Percentiles rank a stretch among this genome's conserved stretches.
Conservation (phyloP, 2,329 filamentous ascomycete genomes). For the Cercospora canescens region DNA sequence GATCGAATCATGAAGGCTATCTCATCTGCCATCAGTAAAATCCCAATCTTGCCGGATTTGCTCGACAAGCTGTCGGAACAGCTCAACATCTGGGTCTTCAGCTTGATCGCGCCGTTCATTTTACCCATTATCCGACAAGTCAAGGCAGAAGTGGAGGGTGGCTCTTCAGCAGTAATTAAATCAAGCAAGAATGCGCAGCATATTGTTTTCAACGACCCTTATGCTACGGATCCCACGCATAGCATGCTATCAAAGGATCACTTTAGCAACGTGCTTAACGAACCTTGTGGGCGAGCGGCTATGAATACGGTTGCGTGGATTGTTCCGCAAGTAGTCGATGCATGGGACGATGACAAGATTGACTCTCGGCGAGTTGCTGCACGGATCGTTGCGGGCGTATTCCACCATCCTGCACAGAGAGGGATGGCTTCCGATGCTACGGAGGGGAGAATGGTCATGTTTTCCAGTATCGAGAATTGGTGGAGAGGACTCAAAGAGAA, state of each 20-base stretch:
- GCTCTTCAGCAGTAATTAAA: conserved; percentile 82
- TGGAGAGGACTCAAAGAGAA: conserved; percentile 68
- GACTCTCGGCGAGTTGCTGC: conserved; percentile 71
- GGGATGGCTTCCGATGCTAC: conserved; percentile 54
- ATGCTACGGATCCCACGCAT: conserved; percentile 80
- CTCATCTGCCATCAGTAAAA: conserved; percentile 74
- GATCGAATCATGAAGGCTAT: conserved; percentile 83
- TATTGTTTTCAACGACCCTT: conserved; percentile 79
- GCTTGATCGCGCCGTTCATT: conserved; percentile 84
- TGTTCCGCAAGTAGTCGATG: conserved; percentile 83
- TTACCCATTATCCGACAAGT: conserved; percentile 84
- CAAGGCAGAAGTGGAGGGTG: conserved; percentile 80
- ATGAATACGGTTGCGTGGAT: conserved; percentile 76
- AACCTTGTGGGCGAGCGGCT: conserved; percentile 80
- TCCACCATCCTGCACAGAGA: conserved; percentile 71
- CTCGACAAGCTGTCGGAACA: conserved; percentile 86
- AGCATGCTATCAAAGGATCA: conserved; percentile 97
- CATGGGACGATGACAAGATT: conserved; percentile 75
- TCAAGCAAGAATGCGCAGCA: conserved; percentile 82
- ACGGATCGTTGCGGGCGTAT: conserved; percentile 76
- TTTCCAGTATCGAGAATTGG: conserved; percentile 75
- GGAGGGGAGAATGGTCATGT: conserved; percentile 76
- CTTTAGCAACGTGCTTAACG: conserved; percentile 86
- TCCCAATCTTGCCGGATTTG: conserved; percentile 80
- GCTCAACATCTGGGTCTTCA: conserved; percentile 85